Evolutionary conservation across 371 early-diverging fungal genomes (phyloP).

Genomic region (Phascolomyces articulosus): DNA sequence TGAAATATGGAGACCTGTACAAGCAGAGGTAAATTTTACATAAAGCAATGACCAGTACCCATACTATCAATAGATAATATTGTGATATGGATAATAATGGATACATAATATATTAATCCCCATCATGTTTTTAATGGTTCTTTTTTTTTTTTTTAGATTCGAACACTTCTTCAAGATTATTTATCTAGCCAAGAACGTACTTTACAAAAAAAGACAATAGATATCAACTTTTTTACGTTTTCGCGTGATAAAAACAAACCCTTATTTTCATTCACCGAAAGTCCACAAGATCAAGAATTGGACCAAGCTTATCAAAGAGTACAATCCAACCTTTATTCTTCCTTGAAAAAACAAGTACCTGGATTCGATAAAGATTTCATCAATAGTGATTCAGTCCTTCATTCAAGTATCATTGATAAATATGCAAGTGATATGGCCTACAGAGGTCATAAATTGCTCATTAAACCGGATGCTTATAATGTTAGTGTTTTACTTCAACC

Average conservation of each 20-base stretch:
- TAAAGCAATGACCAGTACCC: too few relatives aligned
- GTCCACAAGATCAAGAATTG: conserved; percentile 21
- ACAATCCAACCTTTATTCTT: conserved; percentile 27
- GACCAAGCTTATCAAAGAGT: conserved; percentile 47
- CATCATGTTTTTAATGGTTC: too few relatives aligned
- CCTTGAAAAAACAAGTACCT: conserved; percentile 39
- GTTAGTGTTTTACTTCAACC: conserved; percentile 73
- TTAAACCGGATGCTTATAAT: conserved; percentile 72
- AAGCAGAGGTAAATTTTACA: conserved; percentile 66
- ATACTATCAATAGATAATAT: too few relatives aligned
- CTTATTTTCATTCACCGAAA: conserved; percentile 51
- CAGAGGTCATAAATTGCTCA: conserved; percentile 69
- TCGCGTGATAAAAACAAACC: conserved; percentile 38
- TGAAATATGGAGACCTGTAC: conserved; percentile 72
- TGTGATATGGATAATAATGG: too few relatives aligned
- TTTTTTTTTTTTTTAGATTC: conserved; percentile 49
- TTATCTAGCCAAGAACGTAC: conserved; percentile 62
- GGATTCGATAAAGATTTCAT: conserved; percentile 23
- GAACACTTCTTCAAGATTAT: conserved; percentile 73
- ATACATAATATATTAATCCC: too few relatives aligned
- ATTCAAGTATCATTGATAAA: conserved; percentile 64
- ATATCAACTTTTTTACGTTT: conserved; percentile 23
- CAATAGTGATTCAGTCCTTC: conserved; percentile 16
- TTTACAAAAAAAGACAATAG: conserved; percentile 53
- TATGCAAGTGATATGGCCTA: conserved; percentile 66